A percentile compares a stretch with the other conserved stretches of the same genome.
Evolutionary conservation across 176 grass and related monocot species (phyloP).

Genomic region (Typha latifolia): DNA sequence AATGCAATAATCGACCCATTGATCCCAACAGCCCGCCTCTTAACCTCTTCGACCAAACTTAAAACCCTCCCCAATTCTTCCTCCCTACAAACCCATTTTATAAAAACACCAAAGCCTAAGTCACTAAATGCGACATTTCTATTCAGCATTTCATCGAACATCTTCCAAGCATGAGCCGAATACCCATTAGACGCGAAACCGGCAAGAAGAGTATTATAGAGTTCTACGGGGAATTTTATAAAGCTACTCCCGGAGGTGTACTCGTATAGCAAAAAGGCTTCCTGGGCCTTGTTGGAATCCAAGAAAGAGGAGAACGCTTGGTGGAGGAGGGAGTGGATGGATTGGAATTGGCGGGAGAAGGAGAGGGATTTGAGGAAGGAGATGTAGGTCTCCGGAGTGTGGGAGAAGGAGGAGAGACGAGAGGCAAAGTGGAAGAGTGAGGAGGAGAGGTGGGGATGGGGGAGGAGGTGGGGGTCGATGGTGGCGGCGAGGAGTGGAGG

Average conservation of each 20-base stretch:
- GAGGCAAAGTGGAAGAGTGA: slow-evolving; percentile 5
- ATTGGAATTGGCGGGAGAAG: neutral
- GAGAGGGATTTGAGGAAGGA: neutral
- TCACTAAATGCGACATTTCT: slow-evolving; percentile 23
- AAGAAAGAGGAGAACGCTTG: neutral
- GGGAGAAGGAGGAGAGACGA: slow-evolving; percentile 8
- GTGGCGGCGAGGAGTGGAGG: slow-evolving; percentile 3
- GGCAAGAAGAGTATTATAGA: slow-evolving; percentile 51
- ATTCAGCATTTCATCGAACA: slow-evolving; percentile 54
- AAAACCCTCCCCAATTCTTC: slow-evolving; percentile 25
- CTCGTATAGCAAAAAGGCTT: neutral
- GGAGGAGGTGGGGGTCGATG: slow-evolving; percentile 3
- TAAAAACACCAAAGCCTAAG: slow-evolving; percentile 60
- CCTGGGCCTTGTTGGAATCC: neutral
- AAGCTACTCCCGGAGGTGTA: neutral
- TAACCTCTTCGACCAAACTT: slow-evolving; percentile 26
- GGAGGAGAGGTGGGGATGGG: neutral
- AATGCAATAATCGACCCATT: slow-evolving; percentile 48
- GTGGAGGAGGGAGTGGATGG: slow-evolving; percentile 16
- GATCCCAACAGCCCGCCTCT: slow-evolving; percentile 2
- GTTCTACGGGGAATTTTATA: slow-evolving; percentile 13
- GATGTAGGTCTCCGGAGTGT: neutral
- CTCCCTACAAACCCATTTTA: slow-evolving; percentile 22
- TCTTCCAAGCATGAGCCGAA: slow-evolving; percentile 31
- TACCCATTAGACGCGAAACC: slow-evolving; percentile 27